Percentiles rank a stretch among this genome's conserved stretches.
phyloP scores from a whole-genome alignment of 768 basidiomycete genomes.

The Lactifluus subvellereus region DNA sequence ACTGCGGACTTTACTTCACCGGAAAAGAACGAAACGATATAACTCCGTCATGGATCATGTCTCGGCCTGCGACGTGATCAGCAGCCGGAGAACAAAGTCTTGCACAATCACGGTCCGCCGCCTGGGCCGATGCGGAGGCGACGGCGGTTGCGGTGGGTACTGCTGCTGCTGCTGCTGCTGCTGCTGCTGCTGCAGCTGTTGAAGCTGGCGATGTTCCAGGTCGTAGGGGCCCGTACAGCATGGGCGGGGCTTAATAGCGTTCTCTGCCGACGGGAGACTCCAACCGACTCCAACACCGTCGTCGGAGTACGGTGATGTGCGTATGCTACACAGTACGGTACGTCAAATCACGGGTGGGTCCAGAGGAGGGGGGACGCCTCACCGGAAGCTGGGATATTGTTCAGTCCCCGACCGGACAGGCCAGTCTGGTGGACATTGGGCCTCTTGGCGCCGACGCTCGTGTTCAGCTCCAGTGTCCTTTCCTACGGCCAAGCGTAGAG shows the following conservation, averaged over 20 bases:
- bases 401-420: neutral
- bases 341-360: neutral
- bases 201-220: too few relatives aligned
- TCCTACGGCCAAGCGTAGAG: neutral
- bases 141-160: neutral
- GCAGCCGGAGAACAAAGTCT: neutral
- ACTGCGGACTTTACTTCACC: too few relatives aligned
- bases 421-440: neutral
- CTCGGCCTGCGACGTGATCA: constrained; percentile 12
- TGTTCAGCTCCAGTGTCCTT: neutral
- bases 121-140: neutral
- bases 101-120: constrained; percentile 6
- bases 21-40: too few relatives aligned
- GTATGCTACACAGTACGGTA: neutral
- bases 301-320: neutral
- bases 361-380: neutral
- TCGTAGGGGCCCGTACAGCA: too few relatives aligned
- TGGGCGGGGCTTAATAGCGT: too few relatives aligned
- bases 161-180: too few relatives aligned
- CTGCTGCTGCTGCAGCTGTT: too few relatives aligned
- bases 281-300: neutral
- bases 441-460: neutral
- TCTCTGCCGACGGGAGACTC: neutral
- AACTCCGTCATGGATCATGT: neutral
- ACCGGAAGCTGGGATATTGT: neutral